Percentiles rank a stretch among this genome's conserved stretches.
Evolutionary conservation across 2,329 filamentous ascomycete species (phyloP).

Genomic region (Seiridium cupressi): DNA sequence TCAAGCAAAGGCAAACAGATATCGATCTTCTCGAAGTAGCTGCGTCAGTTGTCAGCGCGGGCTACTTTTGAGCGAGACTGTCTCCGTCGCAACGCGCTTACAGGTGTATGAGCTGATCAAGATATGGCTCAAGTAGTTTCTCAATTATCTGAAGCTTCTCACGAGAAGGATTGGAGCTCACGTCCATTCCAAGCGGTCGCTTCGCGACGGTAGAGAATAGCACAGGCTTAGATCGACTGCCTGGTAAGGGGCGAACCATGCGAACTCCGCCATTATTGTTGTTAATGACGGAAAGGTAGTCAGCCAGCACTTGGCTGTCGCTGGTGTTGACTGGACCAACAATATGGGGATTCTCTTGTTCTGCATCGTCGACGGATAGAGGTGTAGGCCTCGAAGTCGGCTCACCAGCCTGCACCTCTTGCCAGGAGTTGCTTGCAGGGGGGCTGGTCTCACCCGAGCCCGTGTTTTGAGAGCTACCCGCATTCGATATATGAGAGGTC

Average conservation of each 20-base stretch:
- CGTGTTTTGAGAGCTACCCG: no score
- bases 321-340: constrained; percentile 58
- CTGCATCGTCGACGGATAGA: constrained; percentile 30
- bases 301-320: constrained; percentile 60
- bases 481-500: no score
- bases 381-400: constrained; percentile 6
- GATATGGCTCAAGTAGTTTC: constrained; percentile 56
- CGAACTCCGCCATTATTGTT: constrained; percentile 18
- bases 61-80: neutral
- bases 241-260: constrained; percentile 19
- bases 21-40: constrained; percentile 56
- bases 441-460: neutral
- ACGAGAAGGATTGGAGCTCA: constrained; percentile 35
- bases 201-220: constrained; percentile 46
- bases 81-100: constrained; percentile 22
- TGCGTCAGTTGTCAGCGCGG: constrained; percentile 16
- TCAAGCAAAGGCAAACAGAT: constrained; percentile 62
- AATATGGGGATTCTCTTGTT: constrained; percentile 46
- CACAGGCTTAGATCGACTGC: constrained; percentile 29
- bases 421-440: neutral
- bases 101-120: constrained; percentile 48
- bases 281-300: constrained; percentile 48
- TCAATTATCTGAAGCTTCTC: constrained; percentile 55
- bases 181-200: constrained; percentile 39
- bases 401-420: constrained; percentile 25